Evolutionary conservation across 305 asterid species (phyloP), one percentile per base, ranked within the genome.

Genomic region (Fraxinus angustifolia): DNA sequence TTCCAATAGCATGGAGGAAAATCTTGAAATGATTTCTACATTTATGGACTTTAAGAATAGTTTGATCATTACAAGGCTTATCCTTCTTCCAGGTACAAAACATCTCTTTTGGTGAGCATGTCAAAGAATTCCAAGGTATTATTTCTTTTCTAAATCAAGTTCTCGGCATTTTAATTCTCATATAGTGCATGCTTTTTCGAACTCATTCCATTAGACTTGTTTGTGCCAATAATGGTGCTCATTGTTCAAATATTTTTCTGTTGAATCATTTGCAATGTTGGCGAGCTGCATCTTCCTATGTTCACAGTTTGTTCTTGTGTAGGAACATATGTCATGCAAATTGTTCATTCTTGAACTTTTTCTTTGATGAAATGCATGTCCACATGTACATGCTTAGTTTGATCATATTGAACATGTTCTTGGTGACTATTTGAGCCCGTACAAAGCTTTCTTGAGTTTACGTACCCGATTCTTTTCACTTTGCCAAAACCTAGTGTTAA

Each of bases 71-170:
- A 65, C 17, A 26, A 26, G 71, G 71, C 12, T 60, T 60, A 76
- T 65, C 74, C 56, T 78, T 79, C 68, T 76, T 77, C 82, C 91
- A 94, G 97, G 91, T 92, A 94, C 83, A 91, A 85, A 85, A 17
- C 92, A 83, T 91, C 93, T 82, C 90, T 93, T 79, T 80, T 94
- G 74, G 93, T 90, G 81, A 93, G 96, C 90, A 85, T 90, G 82
- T 91, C 96, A 53, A 89, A 80, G 90, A 88, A 94, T 82, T 94
- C 97, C 76, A 94, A 94, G 97, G 97, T 92, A 89, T 80, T 83
- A 8, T 21, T 84, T 77, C 53, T 38, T 71, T 60, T 30, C 28
- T 7, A 40, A 79, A 56, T 11, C 58, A 77, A 68, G 30, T 42
- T 38, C 19, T 42, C 21, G 73, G 73, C n/a, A 26, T 8, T 26